Conservation (phyloP, 768 basidiomycete genomes). For the Leccinum longicurvipes region DNA sequence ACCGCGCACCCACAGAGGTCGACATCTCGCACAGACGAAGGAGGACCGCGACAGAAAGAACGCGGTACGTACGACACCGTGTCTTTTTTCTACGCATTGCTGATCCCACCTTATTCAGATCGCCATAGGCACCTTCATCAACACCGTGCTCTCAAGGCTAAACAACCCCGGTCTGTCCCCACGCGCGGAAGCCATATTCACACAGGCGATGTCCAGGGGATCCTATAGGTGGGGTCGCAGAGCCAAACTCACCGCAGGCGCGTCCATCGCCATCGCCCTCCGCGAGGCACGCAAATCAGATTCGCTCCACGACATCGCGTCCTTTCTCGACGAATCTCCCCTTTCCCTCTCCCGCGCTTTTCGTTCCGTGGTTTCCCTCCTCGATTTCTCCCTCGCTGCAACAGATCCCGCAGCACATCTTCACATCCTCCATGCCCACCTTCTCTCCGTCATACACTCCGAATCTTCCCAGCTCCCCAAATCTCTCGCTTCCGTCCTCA, state of each 20-base stretch:
- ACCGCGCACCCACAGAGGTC: constrained; percentile 32
- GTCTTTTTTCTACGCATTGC: constrained; percentile 14
- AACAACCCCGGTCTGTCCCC: constrained; percentile 57
- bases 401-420: constrained; percentile 62
- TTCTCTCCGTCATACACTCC: constrained; percentile 39
- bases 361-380: constrained; percentile 46
- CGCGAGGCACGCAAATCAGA: constrained; percentile 70
- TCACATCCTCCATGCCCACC: constrained; percentile 50
- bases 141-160: constrained; percentile 55
- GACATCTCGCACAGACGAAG: background rate
- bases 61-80: constrained; percentile 40
- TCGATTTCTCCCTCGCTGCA: constrained; percentile 50
- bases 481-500: constrained; percentile 36
- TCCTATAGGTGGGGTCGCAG: constrained; percentile 71
- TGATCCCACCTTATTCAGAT: constrained; percentile 39
- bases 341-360: constrained; percentile 54
- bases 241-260: constrained; percentile 67
- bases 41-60: constrained; percentile 58
- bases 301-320: constrained; percentile 65
- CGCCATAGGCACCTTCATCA: constrained; percentile 63
- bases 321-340: constrained; percentile 53
- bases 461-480: constrained; percentile 30
- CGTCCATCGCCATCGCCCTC: constrained; percentile 64
- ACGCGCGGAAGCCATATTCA: constrained; percentile 67
- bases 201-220: constrained; percentile 57